These are phyloP conservation scores for Asterophora lycoperdoides DNA, from an alignment of 768 basidiomycete species.

Conservation along the genomic window DNA sequence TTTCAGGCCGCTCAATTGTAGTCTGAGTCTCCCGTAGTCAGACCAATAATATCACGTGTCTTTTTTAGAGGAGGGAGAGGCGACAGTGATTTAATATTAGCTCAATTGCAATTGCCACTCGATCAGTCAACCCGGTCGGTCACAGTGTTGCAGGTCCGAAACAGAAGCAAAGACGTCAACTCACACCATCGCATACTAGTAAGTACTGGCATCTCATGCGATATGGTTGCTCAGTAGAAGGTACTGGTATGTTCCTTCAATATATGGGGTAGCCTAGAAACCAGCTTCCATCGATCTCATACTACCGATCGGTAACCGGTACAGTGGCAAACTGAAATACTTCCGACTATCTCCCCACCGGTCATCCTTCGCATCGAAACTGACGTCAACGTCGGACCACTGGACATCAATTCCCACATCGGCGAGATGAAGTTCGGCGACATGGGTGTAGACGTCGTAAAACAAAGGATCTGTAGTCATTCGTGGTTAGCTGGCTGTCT, in stretches of 20 bases:
- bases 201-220: no score
- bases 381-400: conserved; percentile 81
- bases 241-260: background rate
- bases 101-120: no score
- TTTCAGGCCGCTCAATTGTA: no score
- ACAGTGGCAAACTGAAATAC: conserved; percentile 76
- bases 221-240: background rate
- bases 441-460: conserved; percentile 85
- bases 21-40: no score
- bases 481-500: conserved; percentile 3
- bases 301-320: conserved; percentile 57
- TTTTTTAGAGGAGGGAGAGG: no score
- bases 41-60: no score
- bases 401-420: conserved; percentile 72
- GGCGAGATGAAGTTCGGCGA: conserved; percentile 83
- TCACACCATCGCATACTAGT: no score
- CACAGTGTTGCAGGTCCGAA: no score
- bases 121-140: no score
- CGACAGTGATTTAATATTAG: no score
- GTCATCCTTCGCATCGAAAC: conserved; percentile 41
- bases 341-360: conserved; percentile 74
- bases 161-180: no score
- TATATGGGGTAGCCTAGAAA: background rate
- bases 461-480: conserved; percentile 67
- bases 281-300: conserved; percentile 19